These are phyloP conservation scores for Leptomonas seymouri DNA, from an alignment of 208 protist species.

Conservation along the genomic window DNA sequence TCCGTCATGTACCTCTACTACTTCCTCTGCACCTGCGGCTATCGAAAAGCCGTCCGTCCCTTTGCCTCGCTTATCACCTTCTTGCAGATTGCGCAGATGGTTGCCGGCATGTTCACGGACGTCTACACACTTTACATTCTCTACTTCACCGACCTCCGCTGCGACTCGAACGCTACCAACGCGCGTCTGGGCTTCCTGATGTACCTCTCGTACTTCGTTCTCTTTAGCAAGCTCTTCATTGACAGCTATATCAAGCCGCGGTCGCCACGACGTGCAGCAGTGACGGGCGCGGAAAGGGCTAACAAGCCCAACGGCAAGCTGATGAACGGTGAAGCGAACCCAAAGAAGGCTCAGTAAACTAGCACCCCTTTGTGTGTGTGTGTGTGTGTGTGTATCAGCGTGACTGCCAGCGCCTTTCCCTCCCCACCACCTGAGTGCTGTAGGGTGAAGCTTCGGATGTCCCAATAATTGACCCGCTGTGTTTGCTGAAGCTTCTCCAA, in stretches of 20 bases:
- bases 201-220: conserved; percentile 92
- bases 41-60: conserved; percentile 61
- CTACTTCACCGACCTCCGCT: conserved; percentile 45
- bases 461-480: neutral
- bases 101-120: conserved; percentile 75
- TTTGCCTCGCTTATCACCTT: conserved; percentile 85
- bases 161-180: conserved; percentile 65
- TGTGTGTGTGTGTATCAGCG: neutral
- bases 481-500: no score
- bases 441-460: neutral
- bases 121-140: conserved; percentile 56
- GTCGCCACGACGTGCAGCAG: neutral
- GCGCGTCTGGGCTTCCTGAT: conserved; percentile 73
- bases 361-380: neutral
- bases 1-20: conserved; percentile 96
- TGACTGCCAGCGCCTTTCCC: no score
- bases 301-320: conserved; percentile 17
- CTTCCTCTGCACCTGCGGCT: conserved; percentile 71
- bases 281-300: neutral
- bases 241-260: conserved; percentile 68
- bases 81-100: conserved; percentile 93
- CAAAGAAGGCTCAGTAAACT: conserved; percentile 16
- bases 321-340: conserved; percentile 4
- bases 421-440: neutral
- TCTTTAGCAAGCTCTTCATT: conserved; percentile 89